Evolutionary conservation across 1,284 basidiomycete genomes (phyloP), one percentile per base, ranked within the genome.

Genomic region (Crucibulum parvulum): DNA sequence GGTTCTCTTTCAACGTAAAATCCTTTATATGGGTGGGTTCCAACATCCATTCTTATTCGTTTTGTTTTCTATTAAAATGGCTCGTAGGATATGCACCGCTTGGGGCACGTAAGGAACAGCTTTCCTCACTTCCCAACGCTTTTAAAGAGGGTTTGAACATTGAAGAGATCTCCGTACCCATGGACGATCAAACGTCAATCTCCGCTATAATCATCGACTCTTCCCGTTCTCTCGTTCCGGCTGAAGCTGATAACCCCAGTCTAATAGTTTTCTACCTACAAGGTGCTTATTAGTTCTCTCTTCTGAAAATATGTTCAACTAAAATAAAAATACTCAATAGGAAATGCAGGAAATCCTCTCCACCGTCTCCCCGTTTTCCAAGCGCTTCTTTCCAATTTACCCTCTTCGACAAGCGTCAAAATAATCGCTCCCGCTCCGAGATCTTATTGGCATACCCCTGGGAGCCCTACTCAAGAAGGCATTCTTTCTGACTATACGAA

Each of bases 301-400:
- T 57, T 51, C 31, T 31, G 24, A 10, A 10, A 31, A 4, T 38
- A 50, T 24, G 7, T 8, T 10, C 24, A 18, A 43, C 9, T 15
- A 24, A 37, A 5, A 46, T 16, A 7, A 41, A 41, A 37, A 5
- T 46, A 4, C 39, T 16, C 6, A 3, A 36, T 6, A 83, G 84
- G 84, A 11, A 86, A 86, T 59, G 82, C 84, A 7, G 84, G 84
- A 6, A 84, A 82, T 55, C 81, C 83, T 0, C 68, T 85, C 1
- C 75, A 79, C 24, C 80, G 84, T 16, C 66, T 84, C 7, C 81
- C 82, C 0, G 69, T 83, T 35, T 84, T 85, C 61, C 72, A 79
- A n/a, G 55, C 63, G 7, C 70, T 81, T 34, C 57, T 39, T 58
- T 54, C 55, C n/a, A 46, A 43, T 4, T 53, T 38, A 16, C 51